Conservation (phyloP, 192 early-diverging fungal genomes). For the Backusella australiensis region DNA sequence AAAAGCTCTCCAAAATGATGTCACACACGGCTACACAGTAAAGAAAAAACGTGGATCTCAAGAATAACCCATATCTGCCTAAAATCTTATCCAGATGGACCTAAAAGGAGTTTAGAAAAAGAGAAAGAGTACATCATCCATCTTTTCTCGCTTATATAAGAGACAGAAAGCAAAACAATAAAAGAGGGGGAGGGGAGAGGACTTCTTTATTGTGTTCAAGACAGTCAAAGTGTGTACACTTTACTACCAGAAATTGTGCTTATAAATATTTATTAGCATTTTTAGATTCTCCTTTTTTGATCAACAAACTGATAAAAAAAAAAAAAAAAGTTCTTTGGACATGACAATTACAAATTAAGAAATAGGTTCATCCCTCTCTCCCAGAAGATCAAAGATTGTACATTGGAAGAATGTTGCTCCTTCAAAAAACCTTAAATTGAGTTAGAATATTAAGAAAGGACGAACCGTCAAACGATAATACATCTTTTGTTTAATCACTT, state of each 20-base stretch:
- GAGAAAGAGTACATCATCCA: not conserved
- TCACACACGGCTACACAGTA: not conserved
- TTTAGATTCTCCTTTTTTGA: conserved; percentile 1
- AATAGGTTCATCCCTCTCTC: not conserved
- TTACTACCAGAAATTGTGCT: not conserved
- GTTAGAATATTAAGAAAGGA: too few relatives aligned
- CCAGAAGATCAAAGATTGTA: not conserved
- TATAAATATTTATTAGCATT: not conserved
- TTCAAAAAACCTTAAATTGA: too few relatives aligned
- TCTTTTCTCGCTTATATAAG: not conserved
- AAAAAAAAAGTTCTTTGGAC: not conserved
- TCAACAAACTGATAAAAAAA: not conserved
- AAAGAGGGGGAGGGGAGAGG: not conserved
- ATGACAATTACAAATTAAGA: not conserved
- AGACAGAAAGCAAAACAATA: not conserved
- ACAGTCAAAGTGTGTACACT: not conserved
- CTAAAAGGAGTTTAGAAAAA: not conserved
- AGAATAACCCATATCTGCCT: not conserved
- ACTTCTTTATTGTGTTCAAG: not conserved
- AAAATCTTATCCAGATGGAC: not conserved
- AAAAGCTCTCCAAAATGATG: not conserved
- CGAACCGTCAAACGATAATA: too few relatives aligned
- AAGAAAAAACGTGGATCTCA: not conserved
- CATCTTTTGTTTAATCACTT: too few relatives aligned
- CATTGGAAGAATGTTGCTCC: not conserved